Evolutionary conservation across 768 basidiomycete genomes (phyloP).

Genomic region (Trametes maxima): DNA sequence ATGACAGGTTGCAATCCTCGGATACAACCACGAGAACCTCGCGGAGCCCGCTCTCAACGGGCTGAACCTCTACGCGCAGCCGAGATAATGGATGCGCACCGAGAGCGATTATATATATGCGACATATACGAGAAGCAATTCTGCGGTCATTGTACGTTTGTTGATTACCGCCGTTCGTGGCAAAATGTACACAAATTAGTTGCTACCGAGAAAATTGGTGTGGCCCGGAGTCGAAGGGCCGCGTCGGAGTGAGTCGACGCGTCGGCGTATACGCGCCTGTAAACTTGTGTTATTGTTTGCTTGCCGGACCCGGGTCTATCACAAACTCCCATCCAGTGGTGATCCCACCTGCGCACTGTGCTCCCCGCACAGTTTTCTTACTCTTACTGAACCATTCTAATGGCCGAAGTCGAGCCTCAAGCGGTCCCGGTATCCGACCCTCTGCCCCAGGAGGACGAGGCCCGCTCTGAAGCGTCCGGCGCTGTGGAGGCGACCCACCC

Average conservation of each 20-base stretch:
- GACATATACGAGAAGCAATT: not conserved
- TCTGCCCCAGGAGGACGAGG: conserved; percentile 25
- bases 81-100: not conserved
- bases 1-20: conserved; percentile 71
- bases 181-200: not conserved
- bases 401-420: conserved; percentile 40
- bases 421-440: conserved; percentile 22
- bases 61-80: conserved; percentile 62
- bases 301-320: conserved; percentile 18
- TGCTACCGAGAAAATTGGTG: not conserved
- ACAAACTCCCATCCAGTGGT: conserved; percentile 25
- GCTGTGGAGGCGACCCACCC: conserved; percentile 26
- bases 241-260: conserved; percentile 12
- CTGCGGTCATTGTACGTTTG: not conserved
- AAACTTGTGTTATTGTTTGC: conserved; percentile 22
- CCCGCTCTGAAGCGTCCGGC: conserved; percentile 28
- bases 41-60: conserved; percentile 78
- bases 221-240: conserved; percentile 3
- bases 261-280: conserved; percentile 23
- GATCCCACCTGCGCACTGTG: conserved; percentile 24
- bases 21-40: conserved; percentile 82
- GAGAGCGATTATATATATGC: not conserved
- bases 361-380: conserved; percentile 19
- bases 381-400: conserved; percentile 27
- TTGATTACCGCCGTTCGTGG: not conserved